Percentiles rank a stretch among this genome's conserved stretches.
Evolutionary conservation across 345 rosid genomes (phyloP).

Genomic region (Citrus medica): DNA sequence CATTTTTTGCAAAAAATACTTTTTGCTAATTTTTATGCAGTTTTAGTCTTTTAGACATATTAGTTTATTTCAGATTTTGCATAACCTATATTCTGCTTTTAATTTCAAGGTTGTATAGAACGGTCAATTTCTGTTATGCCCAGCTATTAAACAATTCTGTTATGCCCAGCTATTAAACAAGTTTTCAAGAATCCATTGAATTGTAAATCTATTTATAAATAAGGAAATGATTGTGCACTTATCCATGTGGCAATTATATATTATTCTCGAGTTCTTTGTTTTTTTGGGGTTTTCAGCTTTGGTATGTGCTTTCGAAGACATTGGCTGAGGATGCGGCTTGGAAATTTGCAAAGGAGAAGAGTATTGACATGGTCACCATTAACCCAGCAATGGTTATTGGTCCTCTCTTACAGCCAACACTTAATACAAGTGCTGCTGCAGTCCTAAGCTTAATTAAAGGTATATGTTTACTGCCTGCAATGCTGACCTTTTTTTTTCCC

Average conservation of each 20-base stretch:
- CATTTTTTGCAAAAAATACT: not conserved
- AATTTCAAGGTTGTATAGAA: not conserved
- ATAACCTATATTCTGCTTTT: not conserved
- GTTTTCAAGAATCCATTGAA: not conserved
- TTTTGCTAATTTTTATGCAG: not conserved
- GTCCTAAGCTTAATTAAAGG: slow-evolving; percentile 75
- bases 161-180: not conserved
- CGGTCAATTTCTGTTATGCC: no score
- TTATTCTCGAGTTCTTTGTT: not conserved
- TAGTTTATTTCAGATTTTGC: not conserved
- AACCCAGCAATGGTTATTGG: slow-evolving; percentile 95
- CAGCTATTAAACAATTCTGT: no score
- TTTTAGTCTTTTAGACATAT: not conserved
- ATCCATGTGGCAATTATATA: not conserved
- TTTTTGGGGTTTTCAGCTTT: slow-evolving; percentile 37
- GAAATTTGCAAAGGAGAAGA: slow-evolving; percentile 76
- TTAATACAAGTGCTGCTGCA: slow-evolving; percentile 86
- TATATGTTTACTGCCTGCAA: slow-evolving; percentile 14
- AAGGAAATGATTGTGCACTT: not conserved
- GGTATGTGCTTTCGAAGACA: slow-evolving; percentile 88
- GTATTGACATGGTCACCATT: slow-evolving; percentile 64
- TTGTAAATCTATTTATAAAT: not conserved
- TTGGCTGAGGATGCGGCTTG: slow-evolving; percentile 91
- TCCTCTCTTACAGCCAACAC: slow-evolving; percentile 89
- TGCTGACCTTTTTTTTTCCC: not conserved